Percentiles rank a stretch among this genome's conserved stretches.
phyloP scores from a whole-genome alignment of 23 red algal species.

The Gracilaria vermiculophylla region DNA sequence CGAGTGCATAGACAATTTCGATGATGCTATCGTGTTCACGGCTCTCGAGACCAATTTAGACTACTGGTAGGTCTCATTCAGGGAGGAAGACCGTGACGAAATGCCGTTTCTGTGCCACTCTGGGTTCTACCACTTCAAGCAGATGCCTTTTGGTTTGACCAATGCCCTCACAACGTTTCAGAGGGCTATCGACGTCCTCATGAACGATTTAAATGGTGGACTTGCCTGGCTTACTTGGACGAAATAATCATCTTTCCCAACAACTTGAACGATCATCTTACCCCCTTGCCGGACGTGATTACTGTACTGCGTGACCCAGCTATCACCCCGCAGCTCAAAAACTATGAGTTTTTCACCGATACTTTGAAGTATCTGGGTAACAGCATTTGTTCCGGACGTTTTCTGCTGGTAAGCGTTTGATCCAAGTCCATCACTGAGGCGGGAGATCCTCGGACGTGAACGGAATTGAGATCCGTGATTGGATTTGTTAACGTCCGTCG shows the following conservation, averaged over 20 bases:
- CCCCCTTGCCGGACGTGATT: not conserved
- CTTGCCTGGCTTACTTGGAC: not conserved
- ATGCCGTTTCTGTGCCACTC: not conserved
- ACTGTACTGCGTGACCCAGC: not conserved
- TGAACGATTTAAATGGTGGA: not conserved
- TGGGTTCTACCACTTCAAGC: not conserved
- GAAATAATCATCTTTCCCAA: not conserved
- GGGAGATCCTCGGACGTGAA: constrained; percentile 6
- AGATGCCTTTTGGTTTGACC: not conserved
- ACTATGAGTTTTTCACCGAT: not conserved
- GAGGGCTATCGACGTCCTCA: not conserved
- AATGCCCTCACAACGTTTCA: not conserved
- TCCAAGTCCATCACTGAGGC: too few species aligned
- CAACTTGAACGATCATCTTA: not conserved
- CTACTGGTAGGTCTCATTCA: not conserved
- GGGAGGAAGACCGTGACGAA: not conserved
- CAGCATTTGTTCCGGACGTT: too few species aligned
- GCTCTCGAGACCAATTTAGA: not conserved
- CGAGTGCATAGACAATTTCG: not conserved
- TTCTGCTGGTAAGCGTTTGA: too few species aligned
- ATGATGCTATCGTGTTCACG: not conserved
- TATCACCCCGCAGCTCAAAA: constrained; percentile 17
- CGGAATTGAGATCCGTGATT: constrained; percentile 14
- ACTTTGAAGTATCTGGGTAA: too few species aligned
- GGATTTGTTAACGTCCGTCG: constrained; percentile 19